Conservation (phyloP, 208 protist species). For the Strigomonas galati region DNA sequence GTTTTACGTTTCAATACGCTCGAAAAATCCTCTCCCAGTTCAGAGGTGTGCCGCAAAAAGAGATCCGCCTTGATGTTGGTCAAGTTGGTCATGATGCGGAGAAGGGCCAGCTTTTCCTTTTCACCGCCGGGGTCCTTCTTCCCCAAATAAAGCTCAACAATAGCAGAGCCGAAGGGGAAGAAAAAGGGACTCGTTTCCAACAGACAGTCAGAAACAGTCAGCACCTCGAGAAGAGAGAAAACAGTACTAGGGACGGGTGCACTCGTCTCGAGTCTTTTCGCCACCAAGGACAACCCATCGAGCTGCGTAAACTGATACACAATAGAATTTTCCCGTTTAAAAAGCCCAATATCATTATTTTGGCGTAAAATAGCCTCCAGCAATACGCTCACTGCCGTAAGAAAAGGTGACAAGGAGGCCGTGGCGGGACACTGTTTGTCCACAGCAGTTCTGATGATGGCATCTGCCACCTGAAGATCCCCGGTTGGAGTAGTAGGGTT, state of each 20-base stretch:
- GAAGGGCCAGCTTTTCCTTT: background rate
- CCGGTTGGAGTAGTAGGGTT: too few relatives aligned
- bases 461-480: too few relatives aligned
- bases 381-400: background rate
- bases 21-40: background rate
- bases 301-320: background rate
- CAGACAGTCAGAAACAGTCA: constrained; percentile 28
- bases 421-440: background rate
- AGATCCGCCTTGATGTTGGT: constrained; percentile 3
- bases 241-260: background rate
- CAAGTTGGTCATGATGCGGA: constrained; percentile 11
- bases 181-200: background rate
- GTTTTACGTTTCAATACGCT: background rate
- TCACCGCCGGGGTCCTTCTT: background rate
- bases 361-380: constrained; percentile 12
- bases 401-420: background rate
- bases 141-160: background rate
- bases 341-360: constrained; percentile 14
- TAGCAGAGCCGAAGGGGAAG: background rate
- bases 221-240: constrained; percentile 39
- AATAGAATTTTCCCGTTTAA: background rate
- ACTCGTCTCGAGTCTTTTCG: background rate
- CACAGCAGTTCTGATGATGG: background rate
- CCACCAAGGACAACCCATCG: background rate
- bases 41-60: background rate